Percentiles rank a stretch among this genome's conserved stretches.
phyloP scores from a whole-genome alignment of 2,329 filamentous ascomycete genomes.

The Penicillium sp. region DNA sequence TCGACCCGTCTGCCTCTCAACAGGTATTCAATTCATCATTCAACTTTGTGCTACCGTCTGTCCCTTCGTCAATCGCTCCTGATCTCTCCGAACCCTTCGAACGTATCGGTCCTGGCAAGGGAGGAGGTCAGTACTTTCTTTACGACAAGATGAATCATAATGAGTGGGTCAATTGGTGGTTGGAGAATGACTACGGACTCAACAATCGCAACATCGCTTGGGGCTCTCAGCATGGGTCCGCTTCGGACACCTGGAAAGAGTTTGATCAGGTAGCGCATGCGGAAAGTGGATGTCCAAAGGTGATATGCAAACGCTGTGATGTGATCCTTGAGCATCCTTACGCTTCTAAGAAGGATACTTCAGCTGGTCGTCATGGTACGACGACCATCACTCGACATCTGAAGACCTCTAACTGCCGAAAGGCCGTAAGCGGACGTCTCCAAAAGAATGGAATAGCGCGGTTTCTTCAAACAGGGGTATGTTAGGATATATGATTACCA shows the following conservation, averaged over 20 bases:
- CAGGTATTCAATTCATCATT: neutral
- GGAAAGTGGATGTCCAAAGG: neutral
- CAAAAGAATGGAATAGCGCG: too few relatives aligned
- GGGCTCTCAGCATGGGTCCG: too few relatives aligned
- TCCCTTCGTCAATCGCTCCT: neutral
- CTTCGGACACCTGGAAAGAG: neutral
- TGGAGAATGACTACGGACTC: constrained; percentile 3
- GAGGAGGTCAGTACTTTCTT: constrained; percentile 8
- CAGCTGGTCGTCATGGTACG: too few relatives aligned
- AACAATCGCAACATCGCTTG: neutral
- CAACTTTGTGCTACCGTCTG: neutral
- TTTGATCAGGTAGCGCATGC: neutral
- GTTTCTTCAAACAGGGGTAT: too few relatives aligned
- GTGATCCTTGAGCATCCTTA: constrained; percentile 1
- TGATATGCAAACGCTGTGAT: constrained; percentile 1
- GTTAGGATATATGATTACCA: too few relatives aligned
- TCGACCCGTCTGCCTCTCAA: neutral
- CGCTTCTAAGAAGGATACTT: too few relatives aligned
- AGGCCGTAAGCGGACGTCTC: too few relatives aligned
- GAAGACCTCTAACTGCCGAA: too few relatives aligned
- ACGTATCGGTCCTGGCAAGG: constrained; percentile 4
- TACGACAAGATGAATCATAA: constrained; percentile 9
- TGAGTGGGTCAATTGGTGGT: constrained; percentile 6
- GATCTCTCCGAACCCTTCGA: too few relatives aligned
- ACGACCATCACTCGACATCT: too few relatives aligned